Evolutionary conservation across 2,329 filamentous ascomycete genomes (phyloP).

Genomic region (Colletotrichum gigasporum): DNA sequence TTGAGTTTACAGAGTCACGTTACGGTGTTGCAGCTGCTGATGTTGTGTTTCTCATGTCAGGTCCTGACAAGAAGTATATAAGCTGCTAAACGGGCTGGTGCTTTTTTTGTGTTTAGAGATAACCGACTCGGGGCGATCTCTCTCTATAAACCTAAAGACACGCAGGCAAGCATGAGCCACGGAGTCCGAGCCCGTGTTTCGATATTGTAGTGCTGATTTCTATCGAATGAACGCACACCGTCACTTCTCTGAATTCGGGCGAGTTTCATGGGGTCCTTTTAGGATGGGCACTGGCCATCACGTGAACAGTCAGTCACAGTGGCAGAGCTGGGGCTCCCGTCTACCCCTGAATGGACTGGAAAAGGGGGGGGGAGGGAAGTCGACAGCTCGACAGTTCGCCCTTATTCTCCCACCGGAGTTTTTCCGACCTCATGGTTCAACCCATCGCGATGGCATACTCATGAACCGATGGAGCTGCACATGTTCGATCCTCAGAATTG

Average conservation of each 20-base stretch:
- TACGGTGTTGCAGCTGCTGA: background rate
- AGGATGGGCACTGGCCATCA: constrained; percentile 5
- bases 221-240: background rate
- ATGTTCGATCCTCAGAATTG: background rate
- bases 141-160: background rate
- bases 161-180: background rate
- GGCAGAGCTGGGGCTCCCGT: background rate
- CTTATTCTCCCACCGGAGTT: background rate
- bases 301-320: background rate
- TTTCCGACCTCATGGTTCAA: background rate
- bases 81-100: background rate
- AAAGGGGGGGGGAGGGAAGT: background rate
- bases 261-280: constrained; percentile 7
- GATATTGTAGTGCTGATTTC: background rate
- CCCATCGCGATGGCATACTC: background rate
- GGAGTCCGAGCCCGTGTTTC: constrained; percentile 16
- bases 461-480: background rate
- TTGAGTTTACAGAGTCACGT: background rate
- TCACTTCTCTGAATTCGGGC: background rate
- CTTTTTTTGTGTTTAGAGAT: background rate
- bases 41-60: background rate
- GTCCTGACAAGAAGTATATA: too few relatives aligned
- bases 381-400: background rate
- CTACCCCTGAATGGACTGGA: background rate
- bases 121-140: background rate